Percentiles rank a stretch among this genome's conserved stretches.
These are phyloP conservation scores for Lithohypha guttulata DNA, from an alignment of 2,329 filamentous ascomycete species.

Conservation along the genomic window DNA sequence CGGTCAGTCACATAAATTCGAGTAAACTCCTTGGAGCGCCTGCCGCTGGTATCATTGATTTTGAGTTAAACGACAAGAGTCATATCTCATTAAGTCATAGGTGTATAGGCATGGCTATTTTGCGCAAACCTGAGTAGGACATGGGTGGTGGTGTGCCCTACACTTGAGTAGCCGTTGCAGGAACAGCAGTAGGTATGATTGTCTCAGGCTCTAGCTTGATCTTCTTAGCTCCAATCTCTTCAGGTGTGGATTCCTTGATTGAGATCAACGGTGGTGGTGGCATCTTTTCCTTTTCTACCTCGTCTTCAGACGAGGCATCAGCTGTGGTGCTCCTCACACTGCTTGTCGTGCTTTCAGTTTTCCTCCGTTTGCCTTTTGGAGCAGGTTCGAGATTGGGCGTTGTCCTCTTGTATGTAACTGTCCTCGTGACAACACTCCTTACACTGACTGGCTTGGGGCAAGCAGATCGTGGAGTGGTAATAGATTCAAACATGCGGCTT, in stretches of 20 bases:
- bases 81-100: conserved; percentile 8
- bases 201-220: conserved; percentile 4
- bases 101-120: too few species aligned
- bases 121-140: too few species aligned
- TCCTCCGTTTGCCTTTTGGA: conserved; percentile 85
- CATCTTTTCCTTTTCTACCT: conserved; percentile 4
- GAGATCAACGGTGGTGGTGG: conserved; percentile 8
- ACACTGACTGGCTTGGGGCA: conserved; percentile 58
- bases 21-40: conserved; percentile 9
- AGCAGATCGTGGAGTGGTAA: conserved; percentile 49
- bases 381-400: conserved; percentile 64
- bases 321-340: conserved; percentile 6
- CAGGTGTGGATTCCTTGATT: conserved; percentile 9
- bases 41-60: conserved; percentile 10
- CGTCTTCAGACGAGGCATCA: conserved; percentile 6
- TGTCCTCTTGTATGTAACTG: conserved; percentile 72
- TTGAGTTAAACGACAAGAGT: neutral
- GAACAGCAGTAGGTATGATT: conserved; percentile 1
- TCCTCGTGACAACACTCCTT: conserved; percentile 84
- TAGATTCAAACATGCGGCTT: conserved; percentile 49
- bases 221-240: neutral
- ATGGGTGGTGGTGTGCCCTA: too few species aligned
- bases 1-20: too few species aligned
- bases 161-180: conserved; percentile 1
- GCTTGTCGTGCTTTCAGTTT: conserved; percentile 28